phyloP scores from a whole-genome alignment of 169 alveolate genomes.

The Amoebophrya sp. region DNA sequence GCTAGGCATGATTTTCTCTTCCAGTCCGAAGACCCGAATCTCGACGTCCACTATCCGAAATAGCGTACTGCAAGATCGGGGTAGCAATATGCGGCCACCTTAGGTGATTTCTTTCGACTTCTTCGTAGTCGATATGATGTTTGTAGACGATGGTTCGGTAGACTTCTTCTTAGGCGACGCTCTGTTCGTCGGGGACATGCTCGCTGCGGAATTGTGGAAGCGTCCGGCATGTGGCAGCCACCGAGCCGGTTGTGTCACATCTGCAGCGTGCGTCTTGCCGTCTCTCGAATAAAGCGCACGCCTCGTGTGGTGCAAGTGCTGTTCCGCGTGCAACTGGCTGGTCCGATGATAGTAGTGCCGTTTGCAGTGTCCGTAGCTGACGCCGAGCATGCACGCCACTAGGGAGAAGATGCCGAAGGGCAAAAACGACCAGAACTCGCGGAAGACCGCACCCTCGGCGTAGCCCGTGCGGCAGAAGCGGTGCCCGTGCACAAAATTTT shows the following conservation, averaged over 20 bases:
- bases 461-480: background rate
- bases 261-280: background rate
- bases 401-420: background rate
- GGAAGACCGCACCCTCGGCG: background rate
- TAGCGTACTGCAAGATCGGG: no score
- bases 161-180: background rate
- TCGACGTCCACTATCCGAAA: no score
- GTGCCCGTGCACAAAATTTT: background rate
- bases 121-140: no score
- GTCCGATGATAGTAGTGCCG: background rate
- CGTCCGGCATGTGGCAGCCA: background rate
- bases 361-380: background rate
- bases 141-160: no score
- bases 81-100: no score
- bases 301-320: constrained; percentile 16
- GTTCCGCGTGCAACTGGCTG: background rate
- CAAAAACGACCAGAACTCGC: background rate
- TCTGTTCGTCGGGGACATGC: background rate
- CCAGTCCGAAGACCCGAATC: no score
- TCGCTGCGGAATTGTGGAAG: background rate
- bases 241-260: background rate
- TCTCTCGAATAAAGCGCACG: background rate
- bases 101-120: no score
- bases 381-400: background rate
- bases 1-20: no score